phyloP scores from a whole-genome alignment of 805 yeast genomes.

The Kodamaea sagamina region DNA sequence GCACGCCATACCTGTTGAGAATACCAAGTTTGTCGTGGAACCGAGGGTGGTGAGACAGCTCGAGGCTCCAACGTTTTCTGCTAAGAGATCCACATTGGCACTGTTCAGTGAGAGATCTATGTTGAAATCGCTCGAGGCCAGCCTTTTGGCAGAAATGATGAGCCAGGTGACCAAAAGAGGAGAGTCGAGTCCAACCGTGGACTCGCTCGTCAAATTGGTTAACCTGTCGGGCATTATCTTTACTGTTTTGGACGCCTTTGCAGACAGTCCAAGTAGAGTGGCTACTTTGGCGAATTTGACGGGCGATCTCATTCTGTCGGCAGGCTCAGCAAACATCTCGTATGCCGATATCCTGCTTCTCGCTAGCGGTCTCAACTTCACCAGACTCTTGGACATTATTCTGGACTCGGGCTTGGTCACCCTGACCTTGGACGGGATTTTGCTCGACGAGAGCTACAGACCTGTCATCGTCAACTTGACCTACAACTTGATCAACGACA shows the following conservation, averaged over 20 bases:
- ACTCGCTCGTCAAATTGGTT: slow-evolving; percentile 18
- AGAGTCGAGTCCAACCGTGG: slow-evolving; percentile 18
- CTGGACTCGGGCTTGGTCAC: slow-evolving; percentile 37
- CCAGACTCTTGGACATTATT: slow-evolving; percentile 27
- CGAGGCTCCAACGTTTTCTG: slow-evolving; percentile 17
- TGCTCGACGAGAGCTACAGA: slow-evolving; percentile 36
- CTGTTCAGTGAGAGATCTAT: no score
- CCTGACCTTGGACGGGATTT: slow-evolving; percentile 37
- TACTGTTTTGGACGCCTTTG: slow-evolving; percentile 36
- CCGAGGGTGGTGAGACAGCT: slow-evolving; percentile 6
- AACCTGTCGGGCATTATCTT: slow-evolving; percentile 39
- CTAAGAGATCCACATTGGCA: background rate
- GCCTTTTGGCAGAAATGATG: slow-evolving; percentile 11
- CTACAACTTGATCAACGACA: slow-evolving; percentile 33
- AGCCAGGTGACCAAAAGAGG: slow-evolving; percentile 11
- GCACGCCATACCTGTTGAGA: slow-evolving; percentile 22
- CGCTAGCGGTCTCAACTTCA: slow-evolving; percentile 18
- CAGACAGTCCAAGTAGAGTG: slow-evolving; percentile 31
- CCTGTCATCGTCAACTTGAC: slow-evolving; percentile 34
- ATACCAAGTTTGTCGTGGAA: slow-evolving; percentile 19
- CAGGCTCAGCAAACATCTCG: slow-evolving; percentile 5
- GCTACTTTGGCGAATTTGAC: slow-evolving; percentile 34
- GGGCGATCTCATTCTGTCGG: slow-evolving; percentile 19
- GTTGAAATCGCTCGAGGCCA: slow-evolving; percentile 6
- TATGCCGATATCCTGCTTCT: slow-evolving; percentile 2